These are phyloP conservation scores for Amauroascus niger DNA, from an alignment of 2,329 filamentous ascomycete genomes.

Conservation along the genomic window DNA sequence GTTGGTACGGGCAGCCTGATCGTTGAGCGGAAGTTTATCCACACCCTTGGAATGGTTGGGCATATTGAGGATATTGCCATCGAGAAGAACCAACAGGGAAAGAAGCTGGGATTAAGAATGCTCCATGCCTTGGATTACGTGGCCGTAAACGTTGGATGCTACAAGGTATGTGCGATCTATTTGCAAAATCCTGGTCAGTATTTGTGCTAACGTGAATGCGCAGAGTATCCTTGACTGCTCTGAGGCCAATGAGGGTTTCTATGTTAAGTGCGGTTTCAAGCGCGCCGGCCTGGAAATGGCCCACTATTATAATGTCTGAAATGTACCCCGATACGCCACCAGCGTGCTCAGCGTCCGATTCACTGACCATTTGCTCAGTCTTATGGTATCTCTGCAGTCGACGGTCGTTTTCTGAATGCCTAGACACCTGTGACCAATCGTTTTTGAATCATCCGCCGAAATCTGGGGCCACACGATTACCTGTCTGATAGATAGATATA, in stretches of 20 bases:
- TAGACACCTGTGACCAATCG: background rate
- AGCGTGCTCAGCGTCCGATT: background rate
- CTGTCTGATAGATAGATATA: background rate
- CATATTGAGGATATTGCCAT: conserved; percentile 98
- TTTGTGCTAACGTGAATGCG: conserved; percentile 12
- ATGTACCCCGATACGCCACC: background rate
- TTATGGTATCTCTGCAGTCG: background rate
- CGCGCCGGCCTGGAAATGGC: conserved; percentile 92
- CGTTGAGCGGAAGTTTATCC: conserved; percentile 71
- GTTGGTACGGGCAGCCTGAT: conserved; percentile 88
- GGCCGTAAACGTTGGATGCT: conserved; percentile 80
- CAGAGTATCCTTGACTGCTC: conserved; percentile 92
- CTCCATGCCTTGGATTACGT: conserved; percentile 90
- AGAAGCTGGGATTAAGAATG: conserved; percentile 85
- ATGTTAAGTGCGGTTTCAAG: conserved; percentile 94
- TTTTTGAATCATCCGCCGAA: background rate
- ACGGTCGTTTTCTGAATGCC: background rate
- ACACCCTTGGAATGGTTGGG: conserved; percentile 53
- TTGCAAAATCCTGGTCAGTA: too few species aligned
- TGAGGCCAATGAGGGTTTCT: conserved; percentile 93
- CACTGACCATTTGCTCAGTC: conserved; percentile 1
- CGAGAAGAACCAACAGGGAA: conserved; percentile 88
- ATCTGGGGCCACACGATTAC: background rate
- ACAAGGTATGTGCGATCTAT: conserved; percentile 56
- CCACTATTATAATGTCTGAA: conserved; percentile 58